A percentile compares a stretch with the other conserved stretches of the same genome.
Conservation (phyloP, 441 rosid genomes). For the Aleurites moluccanus region DNA sequence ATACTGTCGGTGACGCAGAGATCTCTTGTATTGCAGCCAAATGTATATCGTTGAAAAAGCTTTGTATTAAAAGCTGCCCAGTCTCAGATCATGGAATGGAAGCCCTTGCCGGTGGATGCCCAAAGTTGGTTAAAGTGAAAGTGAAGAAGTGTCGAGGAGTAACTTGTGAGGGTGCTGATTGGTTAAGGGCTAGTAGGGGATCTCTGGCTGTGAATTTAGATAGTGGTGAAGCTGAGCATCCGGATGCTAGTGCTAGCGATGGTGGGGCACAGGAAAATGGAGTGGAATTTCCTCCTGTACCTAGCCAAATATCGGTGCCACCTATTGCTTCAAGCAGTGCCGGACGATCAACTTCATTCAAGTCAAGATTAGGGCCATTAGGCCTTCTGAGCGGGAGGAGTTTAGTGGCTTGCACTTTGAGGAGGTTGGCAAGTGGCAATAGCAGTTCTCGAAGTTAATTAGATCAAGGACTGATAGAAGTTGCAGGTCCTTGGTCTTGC, state of each 20-base stretch:
- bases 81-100: constrained; percentile 63
- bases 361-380: constrained; percentile 46
- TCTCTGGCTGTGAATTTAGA: constrained; percentile 61
- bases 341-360: constrained; percentile 46
- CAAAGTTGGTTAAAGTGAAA: constrained; percentile 74
- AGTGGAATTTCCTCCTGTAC: constrained; percentile 40
- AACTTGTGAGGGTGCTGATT: constrained; percentile 51
- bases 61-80: constrained; percentile 69
- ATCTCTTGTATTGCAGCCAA: constrained; percentile 61
- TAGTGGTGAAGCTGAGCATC: constrained; percentile 47
- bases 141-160: constrained; percentile 81
- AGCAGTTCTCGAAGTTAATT: constrained; percentile 41
- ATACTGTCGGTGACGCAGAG: constrained; percentile 70
- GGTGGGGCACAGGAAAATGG: constrained; percentile 55
- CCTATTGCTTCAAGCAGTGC: constrained; percentile 43
- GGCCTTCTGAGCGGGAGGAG: constrained; percentile 43
- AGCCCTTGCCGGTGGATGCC: constrained; percentile 68
- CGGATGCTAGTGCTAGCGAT: constrained; percentile 53
- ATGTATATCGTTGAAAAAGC: constrained; percentile 65
- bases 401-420: constrained; percentile 65
- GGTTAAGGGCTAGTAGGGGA: constrained; percentile 53
- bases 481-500: constrained; percentile 17
- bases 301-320: constrained; percentile 31
- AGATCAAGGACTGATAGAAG: constrained; percentile 21
- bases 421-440: constrained; percentile 54